Evolutionary conservation across 768 basidiomycete species (phyloP).

Genomic region (Amanita fuliginea): DNA sequence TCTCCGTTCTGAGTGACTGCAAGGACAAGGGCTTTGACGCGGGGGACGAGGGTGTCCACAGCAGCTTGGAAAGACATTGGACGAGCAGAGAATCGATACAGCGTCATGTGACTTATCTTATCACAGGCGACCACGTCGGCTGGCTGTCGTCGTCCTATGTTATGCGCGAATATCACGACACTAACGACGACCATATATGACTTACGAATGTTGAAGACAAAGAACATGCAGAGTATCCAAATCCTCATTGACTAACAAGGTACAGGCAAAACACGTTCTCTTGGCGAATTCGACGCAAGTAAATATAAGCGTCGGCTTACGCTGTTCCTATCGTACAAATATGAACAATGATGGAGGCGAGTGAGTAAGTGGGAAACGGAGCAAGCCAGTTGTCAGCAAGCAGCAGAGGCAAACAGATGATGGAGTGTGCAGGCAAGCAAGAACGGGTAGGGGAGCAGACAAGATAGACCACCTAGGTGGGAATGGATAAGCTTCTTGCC

Average conservation of each 20-base stretch:
- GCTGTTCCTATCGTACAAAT: no score
- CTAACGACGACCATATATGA: slow-evolving; percentile 10
- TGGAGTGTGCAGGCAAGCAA: no score
- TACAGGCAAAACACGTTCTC: slow-evolving; percentile 29
- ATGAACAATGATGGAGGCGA: no score
- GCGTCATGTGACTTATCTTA: slow-evolving; percentile 11
- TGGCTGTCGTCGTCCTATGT: slow-evolving; percentile 26
- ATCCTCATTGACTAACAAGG: background rate
- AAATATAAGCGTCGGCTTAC: slow-evolving; percentile 30
- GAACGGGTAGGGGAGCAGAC: no score
- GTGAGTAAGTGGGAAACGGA: no score
- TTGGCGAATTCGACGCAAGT: slow-evolving; percentile 27
- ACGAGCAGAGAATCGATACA: slow-evolving; percentile 25
- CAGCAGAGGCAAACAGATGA: no score
- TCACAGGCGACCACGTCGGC: slow-evolving; percentile 27
- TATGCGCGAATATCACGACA: background rate
- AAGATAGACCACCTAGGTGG: no score
- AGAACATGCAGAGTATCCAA: slow-evolving; percentile 24
- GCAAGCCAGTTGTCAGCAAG: no score
- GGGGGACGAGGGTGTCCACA: slow-evolving; percentile 32
- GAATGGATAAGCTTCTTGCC: background rate
- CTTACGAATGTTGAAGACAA: slow-evolving; percentile 26
- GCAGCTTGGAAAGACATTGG: slow-evolving; percentile 45
- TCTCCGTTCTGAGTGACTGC: slow-evolving; percentile 32
- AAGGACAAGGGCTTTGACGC: slow-evolving; percentile 48